Percentiles rank a stretch among this genome's conserved stretches.
phyloP scores from a whole-genome alignment of 2,329 filamentous ascomycete species.

The Teratosphaeria pseudoeucalypti region DNA sequence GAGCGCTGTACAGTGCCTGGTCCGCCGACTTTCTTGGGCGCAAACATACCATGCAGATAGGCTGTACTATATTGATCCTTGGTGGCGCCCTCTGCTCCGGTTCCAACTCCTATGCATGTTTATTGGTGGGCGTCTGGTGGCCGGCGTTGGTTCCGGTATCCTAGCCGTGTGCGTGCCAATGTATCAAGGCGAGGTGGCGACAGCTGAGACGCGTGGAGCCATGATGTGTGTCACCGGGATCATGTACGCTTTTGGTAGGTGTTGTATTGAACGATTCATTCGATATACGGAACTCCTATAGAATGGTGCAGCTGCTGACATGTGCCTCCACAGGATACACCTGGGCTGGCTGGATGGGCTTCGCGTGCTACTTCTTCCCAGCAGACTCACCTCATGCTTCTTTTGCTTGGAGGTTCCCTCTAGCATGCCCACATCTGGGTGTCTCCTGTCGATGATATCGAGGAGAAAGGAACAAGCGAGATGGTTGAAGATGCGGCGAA shows the following conservation, averaged over 20 bases:
- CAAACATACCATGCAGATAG: conserved; percentile 29
- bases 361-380: conserved; percentile 30
- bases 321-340: not conserved
- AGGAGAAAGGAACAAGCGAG: not conserved
- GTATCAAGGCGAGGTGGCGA: conserved; percentile 32
- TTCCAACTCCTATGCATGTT: conserved; percentile 32
- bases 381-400: conserved; percentile 20
- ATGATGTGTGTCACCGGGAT: conserved; percentile 33
- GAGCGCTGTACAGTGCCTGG: conserved; percentile 30
- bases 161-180: conserved; percentile 22
- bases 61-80: conserved; percentile 28
- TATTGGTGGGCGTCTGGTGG: conserved; percentile 24
- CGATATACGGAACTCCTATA: too few relatives aligned
- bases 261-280: not conserved
- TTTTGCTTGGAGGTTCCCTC: conserved; percentile 37
- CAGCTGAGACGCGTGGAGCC: conserved; percentile 29
- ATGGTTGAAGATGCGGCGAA: not conserved
- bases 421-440: conserved; percentile 30
- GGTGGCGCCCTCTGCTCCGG: conserved; percentile 32
- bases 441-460: not conserved
- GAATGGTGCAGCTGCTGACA: not conserved
- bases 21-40: conserved; percentile 29
- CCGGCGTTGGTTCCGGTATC: conserved; percentile 29
- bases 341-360: conserved; percentile 27
- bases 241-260: conserved; percentile 30